Conservation (phyloP, 2,329 filamentous ascomycete species). For the Cladosporium sp. region DNA sequence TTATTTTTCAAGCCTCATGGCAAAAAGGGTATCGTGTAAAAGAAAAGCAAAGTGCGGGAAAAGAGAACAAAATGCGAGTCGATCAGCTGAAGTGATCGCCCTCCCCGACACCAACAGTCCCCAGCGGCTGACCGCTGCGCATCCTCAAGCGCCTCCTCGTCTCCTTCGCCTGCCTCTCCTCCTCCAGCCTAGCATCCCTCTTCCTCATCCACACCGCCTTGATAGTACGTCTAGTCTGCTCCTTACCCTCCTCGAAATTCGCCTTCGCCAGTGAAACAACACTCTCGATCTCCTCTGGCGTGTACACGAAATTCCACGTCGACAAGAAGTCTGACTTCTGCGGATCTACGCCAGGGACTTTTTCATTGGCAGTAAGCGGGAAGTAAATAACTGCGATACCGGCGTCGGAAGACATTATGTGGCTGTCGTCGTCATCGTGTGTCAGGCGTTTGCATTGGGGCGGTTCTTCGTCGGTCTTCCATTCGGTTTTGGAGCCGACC, state of each 20-base stretch:
- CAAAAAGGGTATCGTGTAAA: slow-evolving; percentile 9
- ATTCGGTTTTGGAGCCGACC: slow-evolving; percentile 61
- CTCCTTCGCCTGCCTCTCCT: slow-evolving; percentile 45
- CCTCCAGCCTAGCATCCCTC: slow-evolving; percentile 64
- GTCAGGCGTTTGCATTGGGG: slow-evolving; percentile 50
- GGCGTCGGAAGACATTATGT: slow-evolving; percentile 53
- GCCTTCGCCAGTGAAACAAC: slow-evolving; percentile 79
- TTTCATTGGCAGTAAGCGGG: slow-evolving; percentile 80
- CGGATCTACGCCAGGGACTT: slow-evolving; percentile 79
- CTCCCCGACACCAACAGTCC: slow-evolving; percentile 53
- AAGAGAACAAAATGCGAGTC: not conserved
- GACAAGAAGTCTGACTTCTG: slow-evolving; percentile 80
- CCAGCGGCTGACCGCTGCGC: slow-evolving; percentile 55
- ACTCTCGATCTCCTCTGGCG: slow-evolving; percentile 81
- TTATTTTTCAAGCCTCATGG: not conserved
- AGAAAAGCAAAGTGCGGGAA: not conserved
- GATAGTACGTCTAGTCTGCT: slow-evolving; percentile 75
- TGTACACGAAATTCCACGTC: slow-evolving; percentile 99
- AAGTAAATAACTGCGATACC: slow-evolving; percentile 90
- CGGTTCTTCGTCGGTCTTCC: slow-evolving; percentile 37
- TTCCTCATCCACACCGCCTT: slow-evolving; percentile 91
- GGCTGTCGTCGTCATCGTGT: slow-evolving; percentile 51
- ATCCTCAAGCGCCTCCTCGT: slow-evolving; percentile 40
- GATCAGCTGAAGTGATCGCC: slow-evolving; percentile 65
- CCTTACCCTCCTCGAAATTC: slow-evolving; percentile 82